Conservation (phyloP, 1,284 basidiomycete species). For the Ceratobasidium sp. region DNA sequence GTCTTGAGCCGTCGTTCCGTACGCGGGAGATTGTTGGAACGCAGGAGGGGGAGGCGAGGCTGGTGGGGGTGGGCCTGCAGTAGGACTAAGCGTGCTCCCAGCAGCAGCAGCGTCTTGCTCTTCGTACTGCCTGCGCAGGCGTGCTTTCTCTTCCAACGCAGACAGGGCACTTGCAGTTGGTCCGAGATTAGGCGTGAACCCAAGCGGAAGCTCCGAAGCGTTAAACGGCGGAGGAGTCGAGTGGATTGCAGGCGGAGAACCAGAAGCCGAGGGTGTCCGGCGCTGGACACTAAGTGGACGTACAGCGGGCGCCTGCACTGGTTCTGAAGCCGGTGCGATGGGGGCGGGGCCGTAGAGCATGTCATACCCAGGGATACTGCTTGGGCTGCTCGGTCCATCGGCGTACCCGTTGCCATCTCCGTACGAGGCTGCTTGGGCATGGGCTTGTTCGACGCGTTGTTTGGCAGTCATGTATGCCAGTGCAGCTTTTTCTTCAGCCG, state of each 20-base stretch:
- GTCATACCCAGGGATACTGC: constrained; percentile 27
- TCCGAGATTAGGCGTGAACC: constrained; percentile 27
- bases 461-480: constrained; percentile 28
- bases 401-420: not conserved
- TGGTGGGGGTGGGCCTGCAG: constrained; percentile 48
- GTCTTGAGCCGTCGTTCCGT: constrained; percentile 27
- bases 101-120: constrained; percentile 34
- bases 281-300: constrained; percentile 22
- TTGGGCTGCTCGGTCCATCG: constrained; percentile 21
- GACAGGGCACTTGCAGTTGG: constrained; percentile 36
- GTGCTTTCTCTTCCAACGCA: constrained; percentile 37
- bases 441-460: constrained; percentile 29
- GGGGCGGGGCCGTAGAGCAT: constrained; percentile 18
- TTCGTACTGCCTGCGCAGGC: constrained; percentile 34
- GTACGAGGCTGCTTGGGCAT: constrained; percentile 8
- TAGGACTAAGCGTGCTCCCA: constrained; percentile 42
- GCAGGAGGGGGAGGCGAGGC: constrained; percentile 49
- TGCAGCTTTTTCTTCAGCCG: constrained; percentile 22
- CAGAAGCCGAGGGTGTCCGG: constrained; percentile 20
- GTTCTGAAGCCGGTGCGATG: not conserved
- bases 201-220: constrained; percentile 14
- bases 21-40: not conserved
- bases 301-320: not conserved
- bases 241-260: constrained; percentile 22
- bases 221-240: constrained; percentile 25